Evolutionary conservation across 805 yeast species (phyloP).

Genomic region (Cyberlindnera euphorbiiphila): DNA sequence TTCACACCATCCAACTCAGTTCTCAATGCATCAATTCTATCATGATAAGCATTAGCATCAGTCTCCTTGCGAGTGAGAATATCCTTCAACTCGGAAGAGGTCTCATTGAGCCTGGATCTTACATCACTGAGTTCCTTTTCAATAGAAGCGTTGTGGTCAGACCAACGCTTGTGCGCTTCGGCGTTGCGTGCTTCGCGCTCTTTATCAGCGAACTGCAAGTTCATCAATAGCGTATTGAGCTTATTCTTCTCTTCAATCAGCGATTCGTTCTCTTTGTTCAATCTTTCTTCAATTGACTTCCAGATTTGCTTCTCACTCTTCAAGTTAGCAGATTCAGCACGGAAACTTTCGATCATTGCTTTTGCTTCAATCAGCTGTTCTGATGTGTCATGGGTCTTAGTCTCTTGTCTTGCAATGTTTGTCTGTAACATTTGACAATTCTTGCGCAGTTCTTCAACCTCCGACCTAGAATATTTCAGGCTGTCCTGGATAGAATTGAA

Average conservation of each 20-base stretch:
- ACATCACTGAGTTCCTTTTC: slow-evolving; percentile 42
- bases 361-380: slow-evolving; percentile 56
- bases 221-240: slow-evolving; percentile 52
- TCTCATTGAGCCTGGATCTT: slow-evolving; percentile 44
- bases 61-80: slow-evolving; percentile 51
- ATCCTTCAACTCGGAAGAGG: slow-evolving; percentile 48
- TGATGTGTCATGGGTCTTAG: slow-evolving; percentile 41
- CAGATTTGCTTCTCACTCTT: slow-evolving; percentile 53
- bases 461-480: slow-evolving; percentile 38
- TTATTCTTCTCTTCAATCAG: slow-evolving; percentile 56
- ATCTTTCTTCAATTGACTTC: slow-evolving; percentile 43
- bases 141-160: slow-evolving; percentile 45
- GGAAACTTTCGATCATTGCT: slow-evolving; percentile 39
- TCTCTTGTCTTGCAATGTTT: slow-evolving; percentile 43
- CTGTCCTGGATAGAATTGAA: slow-evolving; percentile 38
- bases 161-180: slow-evolving; percentile 47
- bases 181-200: slow-evolving; percentile 55
- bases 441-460: slow-evolving; percentile 41
- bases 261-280: slow-evolving; percentile 48
- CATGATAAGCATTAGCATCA: slow-evolving; percentile 53
- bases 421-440: slow-evolving; percentile 40
- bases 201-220: slow-evolving; percentile 54
- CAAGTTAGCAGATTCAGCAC: slow-evolving; percentile 44
- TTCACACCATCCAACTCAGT: slow-evolving; percentile 40
- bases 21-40: slow-evolving; percentile 54